A percentile compares a stretch with the other conserved stretches of the same genome.
These are phyloP conservation scores for Scheffersomyces spartinae DNA, from an alignment of 805 yeast genomes.

Conservation along the genomic window DNA sequence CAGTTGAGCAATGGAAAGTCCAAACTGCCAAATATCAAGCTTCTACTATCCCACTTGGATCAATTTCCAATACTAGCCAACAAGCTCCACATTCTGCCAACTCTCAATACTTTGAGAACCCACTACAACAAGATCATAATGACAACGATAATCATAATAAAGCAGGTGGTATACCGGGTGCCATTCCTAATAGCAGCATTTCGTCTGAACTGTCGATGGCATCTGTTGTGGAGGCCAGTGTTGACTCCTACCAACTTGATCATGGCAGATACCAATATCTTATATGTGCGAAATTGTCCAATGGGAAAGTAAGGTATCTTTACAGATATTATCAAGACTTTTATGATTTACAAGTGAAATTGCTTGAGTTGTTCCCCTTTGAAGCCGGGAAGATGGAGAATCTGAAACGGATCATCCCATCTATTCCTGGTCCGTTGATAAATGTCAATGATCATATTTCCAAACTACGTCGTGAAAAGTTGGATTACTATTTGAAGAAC, in stretches of 20 bases:
- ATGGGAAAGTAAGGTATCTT: conserved; percentile 58
- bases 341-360: conserved; percentile 79
- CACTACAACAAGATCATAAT: no score
- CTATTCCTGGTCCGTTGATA: conserved; percentile 91
- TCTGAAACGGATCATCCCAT: conserved; percentile 73
- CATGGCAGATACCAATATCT: conserved; percentile 87
- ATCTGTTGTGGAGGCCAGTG: conserved; percentile 53
- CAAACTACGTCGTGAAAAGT: conserved; percentile 41
- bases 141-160: no score
- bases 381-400: conserved; percentile 86
- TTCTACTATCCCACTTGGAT: conserved; percentile 64
- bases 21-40: conserved; percentile 89
- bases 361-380: conserved; percentile 74
- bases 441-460: conserved; percentile 70
- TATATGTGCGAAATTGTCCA: conserved; percentile 51
- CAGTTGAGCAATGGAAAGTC: conserved; percentile 92
- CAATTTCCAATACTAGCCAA: conserved; percentile 16
- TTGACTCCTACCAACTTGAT: conserved; percentile 69
- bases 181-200: no score
- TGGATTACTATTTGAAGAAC: conserved; percentile 39
- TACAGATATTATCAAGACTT: conserved; percentile 93
- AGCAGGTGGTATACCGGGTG: no score
- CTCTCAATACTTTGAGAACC: conserved; percentile 26
- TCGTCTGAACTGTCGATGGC: no score
- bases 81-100: conserved; percentile 22